These are phyloP conservation scores for Chimonanthus praecox DNA, from an alignment of 164 flowering plant species.

Conservation along the genomic window DNA sequence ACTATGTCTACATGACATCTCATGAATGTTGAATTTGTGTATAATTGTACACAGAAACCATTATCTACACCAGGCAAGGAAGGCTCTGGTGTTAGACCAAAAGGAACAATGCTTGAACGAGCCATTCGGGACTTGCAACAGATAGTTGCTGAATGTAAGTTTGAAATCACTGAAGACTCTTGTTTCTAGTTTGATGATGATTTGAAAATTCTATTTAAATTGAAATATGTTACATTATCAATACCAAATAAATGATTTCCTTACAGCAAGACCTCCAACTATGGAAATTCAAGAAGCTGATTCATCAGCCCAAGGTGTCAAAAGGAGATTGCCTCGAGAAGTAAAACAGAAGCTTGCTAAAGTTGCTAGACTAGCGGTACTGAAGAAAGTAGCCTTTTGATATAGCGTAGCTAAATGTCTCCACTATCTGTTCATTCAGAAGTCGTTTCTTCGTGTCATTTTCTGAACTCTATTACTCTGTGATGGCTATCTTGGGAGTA, in stretches of 20 bases:
- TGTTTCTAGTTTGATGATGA: not conserved
- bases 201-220: constrained; percentile 5
- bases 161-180: not conserved
- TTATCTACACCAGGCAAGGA: constrained; percentile 45
- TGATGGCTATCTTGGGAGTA: not conserved
- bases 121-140: constrained; percentile 86
- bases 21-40: constrained; percentile 9
- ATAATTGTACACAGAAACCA: constrained; percentile 42
- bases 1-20: not conserved
- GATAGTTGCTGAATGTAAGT: constrained; percentile 84
- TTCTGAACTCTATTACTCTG: not conserved
- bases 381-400: not conserved
- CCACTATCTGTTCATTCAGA: not conserved
- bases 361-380: constrained; percentile 98
- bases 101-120: constrained; percentile 70
- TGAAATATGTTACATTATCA: not conserved
- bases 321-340: constrained; percentile 91
- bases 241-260: not conserved
- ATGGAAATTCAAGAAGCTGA: constrained; percentile 72
- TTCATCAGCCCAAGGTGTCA: constrained; percentile 59
- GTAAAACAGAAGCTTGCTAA: constrained; percentile 92
- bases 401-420: constrained; percentile 1
- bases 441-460: not conserved
- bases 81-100: constrained; percentile 61
- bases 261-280: constrained; percentile 75